These are phyloP conservation scores for Phialophora verrucosa DNA, from an alignment of 2,329 filamentous ascomycete species.

Conservation along the genomic window DNA sequence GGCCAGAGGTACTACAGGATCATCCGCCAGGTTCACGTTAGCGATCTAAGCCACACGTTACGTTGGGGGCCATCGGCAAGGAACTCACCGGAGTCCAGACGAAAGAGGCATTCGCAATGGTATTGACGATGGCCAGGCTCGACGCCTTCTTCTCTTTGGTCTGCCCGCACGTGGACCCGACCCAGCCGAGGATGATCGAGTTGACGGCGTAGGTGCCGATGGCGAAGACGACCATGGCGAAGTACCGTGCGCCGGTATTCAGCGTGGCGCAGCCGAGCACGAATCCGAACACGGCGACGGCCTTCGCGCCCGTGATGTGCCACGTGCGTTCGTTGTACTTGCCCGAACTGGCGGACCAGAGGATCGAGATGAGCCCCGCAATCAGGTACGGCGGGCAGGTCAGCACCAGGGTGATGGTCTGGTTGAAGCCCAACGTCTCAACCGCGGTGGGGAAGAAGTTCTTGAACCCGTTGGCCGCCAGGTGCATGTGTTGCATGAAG, in stretches of 20 bases:
- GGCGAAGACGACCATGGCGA: conserved; percentile 43
- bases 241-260: conserved; percentile 43
- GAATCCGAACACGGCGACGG: conserved; percentile 58
- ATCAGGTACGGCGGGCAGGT: conserved; percentile 49
- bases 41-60: not conserved
- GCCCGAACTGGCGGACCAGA: conserved; percentile 39
- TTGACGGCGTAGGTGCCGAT: conserved; percentile 46
- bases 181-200: conserved; percentile 52
- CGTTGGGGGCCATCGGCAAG: not conserved
- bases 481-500: conserved; percentile 55
- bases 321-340: conserved; percentile 65
- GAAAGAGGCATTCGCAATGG: conserved; percentile 68
- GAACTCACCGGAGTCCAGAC: conserved; percentile 64
- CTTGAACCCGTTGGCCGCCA: conserved; percentile 53
- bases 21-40: not conserved
- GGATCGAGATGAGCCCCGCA: conserved; percentile 36
- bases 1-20: conserved; percentile 68
- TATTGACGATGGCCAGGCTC: conserved; percentile 53
- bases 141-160: conserved; percentile 53
- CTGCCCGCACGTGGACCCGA: conserved; percentile 63
- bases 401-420: conserved; percentile 57
- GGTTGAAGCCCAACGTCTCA: conserved; percentile 54
- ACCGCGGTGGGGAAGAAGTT: conserved; percentile 56
- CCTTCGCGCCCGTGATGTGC: conserved; percentile 68
- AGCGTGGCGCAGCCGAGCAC: conserved; percentile 52